Evolutionary conservation across 2,329 filamentous ascomycete species (phyloP).

Genomic region (Knufia petricola): DNA sequence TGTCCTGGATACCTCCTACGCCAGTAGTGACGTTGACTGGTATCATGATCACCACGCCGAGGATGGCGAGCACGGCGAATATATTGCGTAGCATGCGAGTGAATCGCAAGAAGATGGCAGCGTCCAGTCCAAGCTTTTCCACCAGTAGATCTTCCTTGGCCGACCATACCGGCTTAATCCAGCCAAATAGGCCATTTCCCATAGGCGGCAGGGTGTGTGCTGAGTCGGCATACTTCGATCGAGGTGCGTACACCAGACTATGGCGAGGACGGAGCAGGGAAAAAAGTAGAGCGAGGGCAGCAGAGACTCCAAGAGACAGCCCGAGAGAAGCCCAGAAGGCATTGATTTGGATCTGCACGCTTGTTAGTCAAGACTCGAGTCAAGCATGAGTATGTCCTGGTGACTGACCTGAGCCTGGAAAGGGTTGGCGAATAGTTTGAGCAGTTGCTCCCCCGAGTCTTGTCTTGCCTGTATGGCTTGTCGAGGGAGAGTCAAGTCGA

Average conservation of each 20-base stretch:
- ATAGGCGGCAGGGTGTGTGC: conserved; percentile 80
- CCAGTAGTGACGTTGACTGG: conserved; percentile 62
- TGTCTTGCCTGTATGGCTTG: too few species aligned
- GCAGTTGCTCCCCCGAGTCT: conserved; percentile 28
- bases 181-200: conserved; percentile 78
- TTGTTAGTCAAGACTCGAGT: conserved; percentile 12
- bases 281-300: conserved; percentile 67
- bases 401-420: conserved; percentile 35
- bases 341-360: conserved; percentile 42
- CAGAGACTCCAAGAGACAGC: conserved; percentile 67
- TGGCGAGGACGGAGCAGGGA: conserved; percentile 86
- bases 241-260: conserved; percentile 85
- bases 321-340: conserved; percentile 71
- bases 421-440: conserved; percentile 36
- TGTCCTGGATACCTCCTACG: conserved; percentile 24
- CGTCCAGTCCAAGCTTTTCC: conserved; percentile 80
- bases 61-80: conserved; percentile 60
- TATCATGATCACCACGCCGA: conserved; percentile 69
- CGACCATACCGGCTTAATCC: conserved; percentile 67
- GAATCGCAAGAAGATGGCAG: conserved; percentile 80
- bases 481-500: too few species aligned
- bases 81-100: conserved; percentile 87
- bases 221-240: conserved; percentile 83
- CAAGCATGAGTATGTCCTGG: background rate
- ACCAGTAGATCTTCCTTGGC: conserved; percentile 70